These are phyloP conservation scores for Heterobasidion parviporum DNA, from an alignment of 1,284 basidiomycete genomes.

Conservation along the genomic window DNA sequence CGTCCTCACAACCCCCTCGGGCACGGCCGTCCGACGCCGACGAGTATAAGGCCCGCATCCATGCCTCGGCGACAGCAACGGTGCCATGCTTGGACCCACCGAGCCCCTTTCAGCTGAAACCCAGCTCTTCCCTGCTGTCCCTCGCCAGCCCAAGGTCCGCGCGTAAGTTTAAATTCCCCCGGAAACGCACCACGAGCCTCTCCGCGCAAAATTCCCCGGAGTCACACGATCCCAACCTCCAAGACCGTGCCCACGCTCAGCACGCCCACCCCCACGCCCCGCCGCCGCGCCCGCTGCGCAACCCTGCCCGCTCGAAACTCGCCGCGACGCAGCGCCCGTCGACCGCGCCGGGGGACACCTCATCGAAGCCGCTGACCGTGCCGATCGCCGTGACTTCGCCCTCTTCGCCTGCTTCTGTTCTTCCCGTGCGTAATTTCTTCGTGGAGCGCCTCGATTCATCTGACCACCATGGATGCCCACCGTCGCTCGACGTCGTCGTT, in stretches of 20 bases:
- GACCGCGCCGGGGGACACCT: slow-evolving; percentile 6
- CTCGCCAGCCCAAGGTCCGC: neutral
- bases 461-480: neutral
- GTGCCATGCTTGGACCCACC: too few species aligned
- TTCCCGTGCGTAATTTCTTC: slow-evolving; percentile 5
- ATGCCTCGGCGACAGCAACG: too few species aligned
- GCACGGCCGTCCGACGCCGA: neutral
- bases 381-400: slow-evolving; percentile 6
- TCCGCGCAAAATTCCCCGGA: slow-evolving; percentile 1
- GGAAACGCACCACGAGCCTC: slow-evolving; percentile 7
- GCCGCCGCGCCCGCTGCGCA: slow-evolving; percentile 4
- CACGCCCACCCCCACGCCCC: neutral
- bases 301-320: slow-evolving; percentile 2
- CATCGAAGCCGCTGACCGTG: neutral
- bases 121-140: neutral
- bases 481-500: neutral
- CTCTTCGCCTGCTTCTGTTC: slow-evolving; percentile 1
- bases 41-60: neutral
- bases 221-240: neutral
- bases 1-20: neutral
- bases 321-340: neutral
- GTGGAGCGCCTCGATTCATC: neutral
- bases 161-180: neutral
- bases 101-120: neutral
- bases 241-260: too few species aligned